phyloP scores from a whole-genome alignment of 345 rosid genomes.

The Salix caprea region DNA sequence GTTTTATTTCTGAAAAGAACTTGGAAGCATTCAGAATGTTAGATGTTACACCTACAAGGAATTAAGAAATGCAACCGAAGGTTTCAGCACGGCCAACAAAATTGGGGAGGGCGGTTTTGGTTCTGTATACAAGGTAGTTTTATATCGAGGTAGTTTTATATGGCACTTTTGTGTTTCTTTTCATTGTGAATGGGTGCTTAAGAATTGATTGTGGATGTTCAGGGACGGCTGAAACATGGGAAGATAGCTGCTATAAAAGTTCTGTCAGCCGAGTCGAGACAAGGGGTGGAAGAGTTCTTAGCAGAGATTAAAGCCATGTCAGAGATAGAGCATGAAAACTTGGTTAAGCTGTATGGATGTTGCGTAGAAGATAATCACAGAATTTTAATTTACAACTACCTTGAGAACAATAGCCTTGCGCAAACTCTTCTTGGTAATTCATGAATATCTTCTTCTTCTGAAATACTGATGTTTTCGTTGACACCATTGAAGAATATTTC shows the following conservation, averaged over 20 bases:
- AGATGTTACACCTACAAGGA: slow-evolving; percentile 60
- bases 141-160: background rate
- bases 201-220: slow-evolving; percentile 23
- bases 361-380: slow-evolving; percentile 74
- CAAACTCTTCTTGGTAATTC: slow-evolving; percentile 78
- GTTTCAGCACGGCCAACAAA: slow-evolving; percentile 55
- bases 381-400: slow-evolving; percentile 83
- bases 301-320: slow-evolving; percentile 83
- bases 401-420: slow-evolving; percentile 86
- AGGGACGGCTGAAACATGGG: slow-evolving; percentile 85
- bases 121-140: slow-evolving; percentile 72
- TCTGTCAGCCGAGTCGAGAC: slow-evolving; percentile 88
- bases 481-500: background rate
- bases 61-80: slow-evolving; percentile 63
- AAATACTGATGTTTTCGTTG: slow-evolving; percentile 2
- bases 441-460: slow-evolving; percentile 1
- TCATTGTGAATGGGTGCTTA: background rate
- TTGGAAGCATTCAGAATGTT: slow-evolving; percentile 44
- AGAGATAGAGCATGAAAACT: slow-evolving; percentile 69
- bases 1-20: slow-evolving; percentile 34
- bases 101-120: slow-evolving; percentile 99
- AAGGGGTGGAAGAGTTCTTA: slow-evolving; percentile 78
- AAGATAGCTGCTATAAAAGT: slow-evolving; percentile 80
- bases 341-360: slow-evolving; percentile 88
- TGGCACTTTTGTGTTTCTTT: background rate